Conservation (phyloP, 1,139 yeast species). For the Geotrichum histeridarum region DNA sequence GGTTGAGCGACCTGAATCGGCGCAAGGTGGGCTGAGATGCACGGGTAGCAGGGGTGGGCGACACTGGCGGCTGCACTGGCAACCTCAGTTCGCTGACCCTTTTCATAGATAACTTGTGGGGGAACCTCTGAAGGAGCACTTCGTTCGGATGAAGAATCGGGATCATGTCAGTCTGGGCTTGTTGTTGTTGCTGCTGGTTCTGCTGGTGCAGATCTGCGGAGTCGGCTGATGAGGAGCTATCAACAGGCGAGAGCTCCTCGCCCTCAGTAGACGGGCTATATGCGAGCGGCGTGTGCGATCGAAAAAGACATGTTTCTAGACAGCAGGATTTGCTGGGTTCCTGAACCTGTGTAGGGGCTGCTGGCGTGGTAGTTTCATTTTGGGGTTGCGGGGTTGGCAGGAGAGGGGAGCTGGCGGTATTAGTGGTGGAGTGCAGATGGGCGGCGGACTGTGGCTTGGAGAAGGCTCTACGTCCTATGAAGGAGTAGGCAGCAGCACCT, state of each 20-base stretch:
- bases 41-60: neutral
- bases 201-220: neutral
- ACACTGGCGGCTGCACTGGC: neutral
- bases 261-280: neutral
- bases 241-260: neutral
- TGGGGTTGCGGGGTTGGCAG: neutral
- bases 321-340: neutral
- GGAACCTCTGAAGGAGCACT: slow-evolving; percentile 31
- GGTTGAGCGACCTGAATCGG: slow-evolving; percentile 2
- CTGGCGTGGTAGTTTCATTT: neutral
- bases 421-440: neutral
- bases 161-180: neutral
- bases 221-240: neutral
- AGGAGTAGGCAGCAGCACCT: neutral
- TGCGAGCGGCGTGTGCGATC: neutral
- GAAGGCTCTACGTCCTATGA: neutral
- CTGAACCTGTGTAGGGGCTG: neutral
- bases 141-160: slow-evolving; percentile 36
- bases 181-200: neutral
- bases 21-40: neutral
- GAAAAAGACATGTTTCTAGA: neutral
- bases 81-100: slow-evolving; percentile 12
- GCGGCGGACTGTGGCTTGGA: neutral
- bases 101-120: slow-evolving; percentile 23
- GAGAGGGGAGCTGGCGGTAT: neutral